A percentile compares a stretch with the other conserved stretches of the same genome.
Evolutionary conservation across 345 rosid species (phyloP).

Genomic region (Citrus sinensis): DNA sequence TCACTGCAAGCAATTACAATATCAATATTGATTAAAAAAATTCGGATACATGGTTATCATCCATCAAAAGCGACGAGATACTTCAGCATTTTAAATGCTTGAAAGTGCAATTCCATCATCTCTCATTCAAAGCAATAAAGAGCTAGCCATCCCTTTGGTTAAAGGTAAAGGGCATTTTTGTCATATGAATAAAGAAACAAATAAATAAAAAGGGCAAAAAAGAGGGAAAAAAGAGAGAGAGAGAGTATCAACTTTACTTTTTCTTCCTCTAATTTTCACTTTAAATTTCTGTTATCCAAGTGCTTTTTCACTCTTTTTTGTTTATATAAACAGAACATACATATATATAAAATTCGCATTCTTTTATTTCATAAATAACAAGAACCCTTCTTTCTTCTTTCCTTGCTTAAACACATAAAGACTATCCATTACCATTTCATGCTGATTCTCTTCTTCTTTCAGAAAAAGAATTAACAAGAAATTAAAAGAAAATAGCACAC

Average conservation of each 20-base stretch:
- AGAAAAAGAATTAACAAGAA: conserved; percentile 19
- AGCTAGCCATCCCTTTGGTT: conserved; percentile 28
- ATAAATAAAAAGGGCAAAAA: neutral
- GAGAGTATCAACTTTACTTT: conserved; percentile 44
- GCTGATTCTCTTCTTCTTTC: conserved; percentile 23
- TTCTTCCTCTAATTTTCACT: conserved; percentile 31
- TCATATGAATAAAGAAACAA: conserved; percentile 28
- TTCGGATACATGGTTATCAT: conserved; percentile 15
- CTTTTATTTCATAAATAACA: neutral
- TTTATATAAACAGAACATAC: neutral
- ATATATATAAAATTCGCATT: neutral
- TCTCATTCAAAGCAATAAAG: conserved; percentile 52
- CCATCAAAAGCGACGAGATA: conserved; percentile 34
- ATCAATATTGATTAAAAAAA: neutral
- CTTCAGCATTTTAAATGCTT: conserved; percentile 32
- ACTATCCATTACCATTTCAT: conserved; percentile 10
- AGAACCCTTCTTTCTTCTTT: conserved; percentile 3
- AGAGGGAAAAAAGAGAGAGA: neutral
- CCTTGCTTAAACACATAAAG: conserved; percentile 18
- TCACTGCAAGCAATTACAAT: neutral
- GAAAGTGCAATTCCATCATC: conserved; percentile 50
- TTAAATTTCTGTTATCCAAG: conserved; percentile 51
- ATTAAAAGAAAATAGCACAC: conserved; percentile 10
- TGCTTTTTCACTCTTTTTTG: conserved; percentile 20
- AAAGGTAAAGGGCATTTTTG: conserved; percentile 57